Conservation (phyloP, 169 alveolate genomes). For the Plasmodium knowlesi region DNA sequence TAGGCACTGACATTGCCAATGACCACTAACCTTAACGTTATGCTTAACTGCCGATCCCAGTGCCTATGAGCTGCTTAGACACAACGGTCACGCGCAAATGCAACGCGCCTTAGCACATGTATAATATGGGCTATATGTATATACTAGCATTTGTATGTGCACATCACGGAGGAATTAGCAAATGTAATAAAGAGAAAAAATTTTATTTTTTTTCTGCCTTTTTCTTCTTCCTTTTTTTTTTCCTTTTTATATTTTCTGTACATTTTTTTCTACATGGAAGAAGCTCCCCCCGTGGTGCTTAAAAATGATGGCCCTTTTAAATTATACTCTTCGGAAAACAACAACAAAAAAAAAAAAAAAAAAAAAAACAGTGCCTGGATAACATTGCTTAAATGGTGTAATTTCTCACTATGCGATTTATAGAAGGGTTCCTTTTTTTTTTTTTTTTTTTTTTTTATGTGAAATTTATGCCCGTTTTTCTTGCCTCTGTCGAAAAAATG, state of each 20-base stretch:
- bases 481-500: background rate
- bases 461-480: background rate
- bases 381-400: background rate
- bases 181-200: background rate
- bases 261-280: background rate
- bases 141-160: background rate
- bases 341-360: background rate
- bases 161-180: background rate
- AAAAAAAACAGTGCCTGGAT: background rate
- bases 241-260: background rate
- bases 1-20: background rate
- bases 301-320: background rate
- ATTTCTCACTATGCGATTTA: background rate
- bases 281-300: background rate
- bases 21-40: background rate
- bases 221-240: background rate
- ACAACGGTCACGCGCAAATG: background rate
- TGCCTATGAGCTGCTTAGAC: background rate
- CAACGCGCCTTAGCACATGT: background rate
- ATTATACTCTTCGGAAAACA: background rate
- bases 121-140: background rate
- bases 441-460: background rate
- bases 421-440: background rate
- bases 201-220: background rate
- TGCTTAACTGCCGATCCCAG: background rate